A percentile compares a stretch with the other conserved stretches of the same genome.
These are phyloP conservation scores for Parathielavia hyrcaniae DNA, from an alignment of 495 filamentous ascomycete genomes.

Conservation along the genomic window DNA sequence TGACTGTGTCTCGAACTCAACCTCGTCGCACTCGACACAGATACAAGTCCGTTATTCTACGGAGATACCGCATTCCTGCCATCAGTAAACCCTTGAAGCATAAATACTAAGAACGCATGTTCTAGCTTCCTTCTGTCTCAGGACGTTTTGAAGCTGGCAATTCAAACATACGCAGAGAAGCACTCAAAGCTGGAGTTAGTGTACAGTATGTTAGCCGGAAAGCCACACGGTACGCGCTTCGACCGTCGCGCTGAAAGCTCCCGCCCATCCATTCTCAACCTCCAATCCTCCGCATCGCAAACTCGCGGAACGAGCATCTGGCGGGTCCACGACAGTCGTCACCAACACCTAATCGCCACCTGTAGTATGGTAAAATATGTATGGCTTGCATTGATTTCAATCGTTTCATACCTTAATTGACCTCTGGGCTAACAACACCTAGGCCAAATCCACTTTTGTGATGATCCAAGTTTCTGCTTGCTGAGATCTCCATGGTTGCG, in stretches of 20 bases:
- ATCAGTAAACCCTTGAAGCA: too few relatives aligned
- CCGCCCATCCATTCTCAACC: slow-evolving; percentile 12
- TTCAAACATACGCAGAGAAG: not conserved
- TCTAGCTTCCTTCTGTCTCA: too few relatives aligned
- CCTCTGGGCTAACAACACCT: slow-evolving; percentile 11
- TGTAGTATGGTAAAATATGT: not conserved
- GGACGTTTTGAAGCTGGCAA: not conserved
- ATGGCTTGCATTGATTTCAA: slow-evolving; percentile 2
- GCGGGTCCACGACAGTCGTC: not conserved
- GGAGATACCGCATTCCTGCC: too few relatives aligned
- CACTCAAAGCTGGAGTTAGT: not conserved
- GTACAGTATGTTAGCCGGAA: not conserved
- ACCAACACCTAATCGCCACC: not conserved
- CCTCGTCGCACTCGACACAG: too few relatives aligned
- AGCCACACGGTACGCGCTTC: slow-evolving; percentile 21
- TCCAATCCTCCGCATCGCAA: slow-evolving; percentile 17
- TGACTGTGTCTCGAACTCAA: too few relatives aligned
- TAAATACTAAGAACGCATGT: too few relatives aligned
- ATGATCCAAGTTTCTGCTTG: not conserved
- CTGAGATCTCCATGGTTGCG: slow-evolving; percentile 6
- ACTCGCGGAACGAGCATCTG: slow-evolving; percentile 16
- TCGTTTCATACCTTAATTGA: not conserved
- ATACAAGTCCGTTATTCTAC: too few relatives aligned
- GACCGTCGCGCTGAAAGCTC: not conserved
- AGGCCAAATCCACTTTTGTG: slow-evolving; percentile 4